Evolutionary conservation across 306 rosid genomes (phyloP).

Genomic region (Rosa rugosa): DNA sequence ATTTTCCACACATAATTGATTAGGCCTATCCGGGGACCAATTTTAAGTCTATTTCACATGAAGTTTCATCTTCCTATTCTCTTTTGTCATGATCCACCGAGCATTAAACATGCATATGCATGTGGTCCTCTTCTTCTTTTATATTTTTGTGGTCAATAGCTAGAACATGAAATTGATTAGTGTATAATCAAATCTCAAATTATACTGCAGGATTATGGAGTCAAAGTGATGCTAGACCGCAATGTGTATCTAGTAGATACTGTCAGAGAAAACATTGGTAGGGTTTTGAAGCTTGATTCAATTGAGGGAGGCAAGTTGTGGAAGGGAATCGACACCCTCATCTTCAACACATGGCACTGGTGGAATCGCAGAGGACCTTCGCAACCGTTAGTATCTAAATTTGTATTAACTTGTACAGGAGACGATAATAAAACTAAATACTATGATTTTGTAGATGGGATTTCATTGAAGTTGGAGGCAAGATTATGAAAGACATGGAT

Average conservation of each 20-base stretch:
- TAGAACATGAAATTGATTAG: neutral
- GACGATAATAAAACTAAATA: neutral
- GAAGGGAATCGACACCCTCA: conserved; percentile 60
- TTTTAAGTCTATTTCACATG: neutral
- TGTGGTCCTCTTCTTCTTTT: conserved; percentile 2
- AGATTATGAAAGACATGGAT: conserved; percentile 65
- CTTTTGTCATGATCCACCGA: conserved; percentile 7
- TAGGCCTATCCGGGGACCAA: neutral
- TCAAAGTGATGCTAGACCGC: conserved; percentile 78
- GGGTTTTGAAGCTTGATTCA: conserved; percentile 83
- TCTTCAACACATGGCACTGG: conserved; percentile 99
- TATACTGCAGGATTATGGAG: conserved; percentile 55
- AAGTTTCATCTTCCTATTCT: neutral
- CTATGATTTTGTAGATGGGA: conserved; percentile 66
- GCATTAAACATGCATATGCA: neutral
- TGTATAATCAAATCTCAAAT: neutral
- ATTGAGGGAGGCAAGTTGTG: conserved; percentile 62
- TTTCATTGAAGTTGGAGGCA: conserved; percentile 51
- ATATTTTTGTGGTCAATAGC: neutral
- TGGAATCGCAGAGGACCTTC: conserved; percentile 94
- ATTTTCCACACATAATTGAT: neutral
- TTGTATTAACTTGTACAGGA: neutral
- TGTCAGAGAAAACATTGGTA: conserved; percentile 56
- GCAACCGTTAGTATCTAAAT: conserved; percentile 58
- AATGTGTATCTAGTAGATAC: conserved; percentile 78